These are phyloP conservation scores for Ophiostoma populinum DNA, from an alignment of 2,329 filamentous ascomycete genomes.

Conservation along the genomic window DNA sequence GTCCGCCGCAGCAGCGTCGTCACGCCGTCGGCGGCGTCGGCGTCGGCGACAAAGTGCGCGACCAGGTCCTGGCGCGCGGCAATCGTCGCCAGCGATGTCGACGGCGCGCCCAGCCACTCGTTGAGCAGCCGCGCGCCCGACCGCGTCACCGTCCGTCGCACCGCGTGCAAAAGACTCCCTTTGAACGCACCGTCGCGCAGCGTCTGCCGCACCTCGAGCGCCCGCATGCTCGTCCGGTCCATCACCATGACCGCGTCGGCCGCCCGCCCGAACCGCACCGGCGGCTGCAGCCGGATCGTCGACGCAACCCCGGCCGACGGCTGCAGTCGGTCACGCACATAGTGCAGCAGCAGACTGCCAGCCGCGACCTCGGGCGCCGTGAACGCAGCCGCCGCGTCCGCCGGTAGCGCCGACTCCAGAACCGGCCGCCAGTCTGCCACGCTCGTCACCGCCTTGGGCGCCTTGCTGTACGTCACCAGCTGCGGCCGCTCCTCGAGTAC, in stretches of 20 bases:
- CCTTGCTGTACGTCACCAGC: not conserved
- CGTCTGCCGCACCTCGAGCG: conserved; percentile 77
- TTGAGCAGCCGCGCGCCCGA: conserved; percentile 73
- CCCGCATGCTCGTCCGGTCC: conserved; percentile 78
- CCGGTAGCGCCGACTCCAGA: conserved; percentile 54
- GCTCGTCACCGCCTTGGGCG: conserved; percentile 18
- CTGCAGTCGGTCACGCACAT: conserved; percentile 63
- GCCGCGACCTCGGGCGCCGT: conserved; percentile 54
- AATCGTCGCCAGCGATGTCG: conserved; percentile 69
- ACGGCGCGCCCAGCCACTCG: conserved; percentile 68
- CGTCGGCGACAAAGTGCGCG: conserved; percentile 49
- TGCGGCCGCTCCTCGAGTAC: conserved; percentile 42
- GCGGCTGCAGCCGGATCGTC: conserved; percentile 69
- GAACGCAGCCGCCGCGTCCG: conserved; percentile 37
- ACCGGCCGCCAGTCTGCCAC: conserved; percentile 55
- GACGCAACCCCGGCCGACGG: conserved; percentile 30
- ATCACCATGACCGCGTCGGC: conserved; percentile 70
- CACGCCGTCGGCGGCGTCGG: conserved; percentile 52
- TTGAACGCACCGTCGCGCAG: conserved; percentile 61
- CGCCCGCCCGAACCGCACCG: conserved; percentile 45
- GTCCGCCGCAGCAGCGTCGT: conserved; percentile 52
- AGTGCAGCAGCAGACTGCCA: conserved; percentile 66
- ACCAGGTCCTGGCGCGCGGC: conserved; percentile 69
- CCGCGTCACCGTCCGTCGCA: conserved; percentile 78
- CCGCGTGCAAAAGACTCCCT: conserved; percentile 78